A percentile compares a stretch with the other conserved stretches of the same genome.
Conservation (phyloP, 2,329 filamentous ascomycete genomes). For the Talaromyces verruculosus region DNA sequence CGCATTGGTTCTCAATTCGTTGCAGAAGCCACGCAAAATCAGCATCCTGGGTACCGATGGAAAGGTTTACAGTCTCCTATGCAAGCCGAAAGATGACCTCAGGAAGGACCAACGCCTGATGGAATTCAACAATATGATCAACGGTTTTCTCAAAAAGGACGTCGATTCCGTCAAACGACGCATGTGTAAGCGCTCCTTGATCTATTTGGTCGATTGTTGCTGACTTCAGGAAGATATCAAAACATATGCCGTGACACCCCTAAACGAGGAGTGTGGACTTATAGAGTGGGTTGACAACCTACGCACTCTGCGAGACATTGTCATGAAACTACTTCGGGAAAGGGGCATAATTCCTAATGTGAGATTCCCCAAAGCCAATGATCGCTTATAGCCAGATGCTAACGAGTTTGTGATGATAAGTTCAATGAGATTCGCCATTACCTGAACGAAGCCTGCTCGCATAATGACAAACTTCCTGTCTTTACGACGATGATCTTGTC, state of each 20-base stretch:
- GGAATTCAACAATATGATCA: conserved; percentile 99
- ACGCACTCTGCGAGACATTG: conserved; percentile 87
- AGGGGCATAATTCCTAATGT: conserved; percentile 63
- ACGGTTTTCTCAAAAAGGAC: conserved; percentile 86
- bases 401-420: conserved; percentile 46
- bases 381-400: neutral
- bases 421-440: conserved; percentile 64
- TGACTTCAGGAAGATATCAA: conserved; percentile 65
- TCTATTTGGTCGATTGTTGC: neutral
- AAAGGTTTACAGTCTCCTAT: conserved; percentile 81
- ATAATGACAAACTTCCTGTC: conserved; percentile 62
- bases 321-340: conserved; percentile 74
- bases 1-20: conserved; percentile 82
- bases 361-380: conserved; percentile 21
- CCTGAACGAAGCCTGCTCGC: conserved; percentile 65
- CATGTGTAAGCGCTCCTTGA: conserved; percentile 55
- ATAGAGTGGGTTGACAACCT: conserved; percentile 99
- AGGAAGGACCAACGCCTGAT: conserved; percentile 97
- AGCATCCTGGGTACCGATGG: conserved; percentile 88
- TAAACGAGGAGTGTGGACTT: conserved; percentile 96
- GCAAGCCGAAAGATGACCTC: conserved; percentile 97
- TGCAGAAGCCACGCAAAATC: conserved; percentile 88
- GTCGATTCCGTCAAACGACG: conserved; percentile 86
- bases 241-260: conserved; percentile 92
- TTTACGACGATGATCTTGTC: conserved; percentile 66